Evolutionary conservation across 1,139 yeast species (phyloP).

Genomic region (Zygosaccharomyces sapae): DNA sequence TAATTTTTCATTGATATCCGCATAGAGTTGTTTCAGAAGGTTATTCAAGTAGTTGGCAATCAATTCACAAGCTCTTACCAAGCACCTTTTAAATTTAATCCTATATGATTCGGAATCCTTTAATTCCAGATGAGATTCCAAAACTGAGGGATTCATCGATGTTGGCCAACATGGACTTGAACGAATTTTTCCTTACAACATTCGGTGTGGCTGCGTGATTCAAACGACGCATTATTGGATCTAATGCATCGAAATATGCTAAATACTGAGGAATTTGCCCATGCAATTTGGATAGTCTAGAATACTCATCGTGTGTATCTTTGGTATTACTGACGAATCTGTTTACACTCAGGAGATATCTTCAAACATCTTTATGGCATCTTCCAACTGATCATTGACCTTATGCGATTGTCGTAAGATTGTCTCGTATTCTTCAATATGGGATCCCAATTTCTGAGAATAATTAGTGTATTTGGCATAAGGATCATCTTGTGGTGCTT

Average conservation of each 20-base stretch:
- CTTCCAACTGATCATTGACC: constrained; percentile 20
- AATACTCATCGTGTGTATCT: constrained; percentile 49
- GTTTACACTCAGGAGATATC: constrained; percentile 19
- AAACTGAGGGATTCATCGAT: constrained; percentile 57
- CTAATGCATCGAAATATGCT: constrained; percentile 63
- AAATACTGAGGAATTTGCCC: constrained; percentile 51
- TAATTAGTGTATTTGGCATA: constrained; percentile 21
- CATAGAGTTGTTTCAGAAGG: constrained; percentile 48
- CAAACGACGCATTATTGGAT: constrained; percentile 61
- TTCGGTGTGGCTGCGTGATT: constrained; percentile 52
- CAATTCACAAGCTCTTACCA: constrained; percentile 76
- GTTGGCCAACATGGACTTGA: constrained; percentile 49
- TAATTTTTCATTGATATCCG: constrained; percentile 37
- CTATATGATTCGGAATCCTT: constrained; percentile 69
- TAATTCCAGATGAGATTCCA: constrained; percentile 48
- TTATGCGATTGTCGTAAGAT: constrained; percentile 22
- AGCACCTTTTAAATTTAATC: constrained; percentile 74
- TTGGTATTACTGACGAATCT: constrained; percentile 35
- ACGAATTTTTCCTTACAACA: constrained; percentile 55
- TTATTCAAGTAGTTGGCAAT: constrained; percentile 62
- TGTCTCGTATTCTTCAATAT: constrained; percentile 20
- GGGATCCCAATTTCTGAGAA: constrained; percentile 22
- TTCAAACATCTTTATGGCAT: constrained; percentile 20
- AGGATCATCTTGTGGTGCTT: no score
- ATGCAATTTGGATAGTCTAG: constrained; percentile 43